Percentiles rank a stretch among this genome's conserved stretches.
Conservation (phyloP, 2,329 filamentous ascomycete genomes). For the Bisporella sp. region DNA sequence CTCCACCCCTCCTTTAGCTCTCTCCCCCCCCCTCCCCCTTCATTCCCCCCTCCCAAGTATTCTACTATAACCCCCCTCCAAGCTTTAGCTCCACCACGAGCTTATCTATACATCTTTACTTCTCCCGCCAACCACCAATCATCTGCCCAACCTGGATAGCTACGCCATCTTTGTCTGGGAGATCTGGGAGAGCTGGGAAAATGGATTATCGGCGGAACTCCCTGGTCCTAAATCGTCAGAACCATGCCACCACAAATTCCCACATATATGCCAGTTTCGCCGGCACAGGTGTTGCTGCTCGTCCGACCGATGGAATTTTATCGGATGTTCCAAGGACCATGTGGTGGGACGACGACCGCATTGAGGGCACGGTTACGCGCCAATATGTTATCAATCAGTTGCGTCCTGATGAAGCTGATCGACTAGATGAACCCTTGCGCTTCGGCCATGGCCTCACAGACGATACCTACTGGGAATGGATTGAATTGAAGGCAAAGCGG, state of each 20-base stretch:
- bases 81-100: background rate
- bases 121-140: background rate
- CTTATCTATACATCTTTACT: background rate
- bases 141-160: background rate
- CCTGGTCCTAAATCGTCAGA: constrained; percentile 17
- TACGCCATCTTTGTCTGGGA: constrained; percentile 1
- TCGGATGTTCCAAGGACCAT: constrained; percentile 28
- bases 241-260: constrained; percentile 10
- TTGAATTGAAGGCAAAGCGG: constrained; percentile 59
- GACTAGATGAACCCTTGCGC: constrained; percentile 53
- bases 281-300: constrained; percentile 11
- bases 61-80: too few species aligned
- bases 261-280: constrained; percentile 26
- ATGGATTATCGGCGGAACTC: constrained; percentile 26
- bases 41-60: too few species aligned
- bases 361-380: constrained; percentile 62
- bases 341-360: constrained; percentile 68
- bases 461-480: constrained; percentile 74
- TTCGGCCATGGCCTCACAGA: constrained; percentile 63
- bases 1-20: too few species aligned
- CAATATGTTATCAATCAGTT: constrained; percentile 61
- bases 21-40: too few species aligned
- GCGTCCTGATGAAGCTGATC: constrained; percentile 52
- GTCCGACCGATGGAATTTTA: constrained; percentile 21
- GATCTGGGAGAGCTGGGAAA: background rate